These are phyloP conservation scores for Beta lomatogona DNA, from an alignment of 179 eudicot species.

Conservation along the genomic window DNA sequence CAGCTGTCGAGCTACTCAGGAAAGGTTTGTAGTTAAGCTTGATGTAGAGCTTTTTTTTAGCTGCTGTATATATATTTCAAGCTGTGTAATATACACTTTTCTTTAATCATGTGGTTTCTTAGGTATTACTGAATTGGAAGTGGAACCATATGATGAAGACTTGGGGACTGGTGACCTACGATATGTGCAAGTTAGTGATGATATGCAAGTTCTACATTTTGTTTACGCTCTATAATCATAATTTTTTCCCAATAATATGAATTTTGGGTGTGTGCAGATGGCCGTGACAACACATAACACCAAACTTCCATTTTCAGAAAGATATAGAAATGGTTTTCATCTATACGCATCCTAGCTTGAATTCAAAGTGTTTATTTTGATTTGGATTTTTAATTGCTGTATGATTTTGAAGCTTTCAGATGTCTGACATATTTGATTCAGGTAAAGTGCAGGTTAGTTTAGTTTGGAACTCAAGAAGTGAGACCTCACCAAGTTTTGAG, in stretches of 20 bases:
- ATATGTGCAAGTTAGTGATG: conserved; percentile 76
- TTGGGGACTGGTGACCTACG: conserved; percentile 81
- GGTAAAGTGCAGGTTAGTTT: conserved; percentile 91
- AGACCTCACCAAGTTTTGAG: conserved; percentile 60
- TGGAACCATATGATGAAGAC: conserved; percentile 92
- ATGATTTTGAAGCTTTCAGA: neutral
- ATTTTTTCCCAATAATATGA: conserved; percentile 11
- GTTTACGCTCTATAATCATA: neutral
- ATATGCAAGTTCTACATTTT: conserved; percentile 1
- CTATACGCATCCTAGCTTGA: conserved; percentile 18
- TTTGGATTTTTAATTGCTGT: neutral
- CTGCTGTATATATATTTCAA: neutral
- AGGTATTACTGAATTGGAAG: conserved; percentile 71
- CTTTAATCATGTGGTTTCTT: conserved; percentile 5
- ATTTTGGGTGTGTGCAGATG: conserved; percentile 58
- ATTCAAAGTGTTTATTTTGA: neutral
- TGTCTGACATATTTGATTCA: conserved; percentile 23
- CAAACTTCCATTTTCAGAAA: conserved; percentile 73
- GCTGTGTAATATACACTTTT: neutral
- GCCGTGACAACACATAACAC: conserved; percentile 90
- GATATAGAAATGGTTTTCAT: conserved; percentile 75
- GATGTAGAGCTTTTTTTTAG: neutral
- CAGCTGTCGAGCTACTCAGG: conserved; percentile 75
- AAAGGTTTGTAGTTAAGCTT: conserved; percentile 44
- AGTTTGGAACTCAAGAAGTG: conserved; percentile 96